Evolutionary conservation across 257 asterid genomes (phyloP).

Genomic region (Fraxinus anomala): DNA sequence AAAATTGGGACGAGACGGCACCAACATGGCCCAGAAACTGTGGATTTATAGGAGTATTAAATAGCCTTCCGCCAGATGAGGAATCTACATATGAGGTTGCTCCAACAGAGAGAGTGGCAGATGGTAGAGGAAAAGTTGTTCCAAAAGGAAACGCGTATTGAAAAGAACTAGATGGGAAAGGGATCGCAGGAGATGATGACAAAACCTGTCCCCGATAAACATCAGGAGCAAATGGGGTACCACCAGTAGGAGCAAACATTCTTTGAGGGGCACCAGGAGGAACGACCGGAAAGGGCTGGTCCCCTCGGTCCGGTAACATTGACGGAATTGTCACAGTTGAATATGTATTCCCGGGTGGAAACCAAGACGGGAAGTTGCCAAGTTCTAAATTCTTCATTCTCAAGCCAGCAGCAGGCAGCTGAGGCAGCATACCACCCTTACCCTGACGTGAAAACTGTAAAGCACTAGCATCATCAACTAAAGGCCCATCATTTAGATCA

Average conservation of each 20-base stretch:
- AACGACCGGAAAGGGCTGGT: constrained; percentile 28
- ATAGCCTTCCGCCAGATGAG: constrained; percentile 51
- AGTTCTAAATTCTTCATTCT: constrained; percentile 45
- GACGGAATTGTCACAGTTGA: constrained; percentile 40
- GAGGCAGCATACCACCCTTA: constrained; percentile 48
- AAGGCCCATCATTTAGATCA: constrained; percentile 57
- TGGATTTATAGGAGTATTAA: constrained; percentile 40
- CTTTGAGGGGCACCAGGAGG: constrained; percentile 47
- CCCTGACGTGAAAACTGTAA: constrained; percentile 34
- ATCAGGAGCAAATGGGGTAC: constrained; percentile 33
- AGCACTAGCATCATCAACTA: constrained; percentile 39
- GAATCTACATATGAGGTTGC: constrained; percentile 55
- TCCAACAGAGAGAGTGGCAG: constrained; percentile 42
- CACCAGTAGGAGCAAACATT: constrained; percentile 34
- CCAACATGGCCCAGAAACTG: constrained; percentile 53
- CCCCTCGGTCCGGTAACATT: constrained; percentile 47
- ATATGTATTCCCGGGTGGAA: constrained; percentile 65
- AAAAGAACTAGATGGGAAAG: constrained; percentile 40
- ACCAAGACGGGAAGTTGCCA: constrained; percentile 72
- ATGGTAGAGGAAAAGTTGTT: constrained; percentile 33
- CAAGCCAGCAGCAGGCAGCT: constrained; percentile 45
- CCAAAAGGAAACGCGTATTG: constrained; percentile 48
- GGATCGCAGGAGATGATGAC: constrained; percentile 44
- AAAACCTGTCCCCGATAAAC: constrained; percentile 41
- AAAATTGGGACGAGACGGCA: constrained; percentile 50